Conservation (phyloP, 371 early-diverging fungal genomes). For the Haplosporangium sp. region DNA sequence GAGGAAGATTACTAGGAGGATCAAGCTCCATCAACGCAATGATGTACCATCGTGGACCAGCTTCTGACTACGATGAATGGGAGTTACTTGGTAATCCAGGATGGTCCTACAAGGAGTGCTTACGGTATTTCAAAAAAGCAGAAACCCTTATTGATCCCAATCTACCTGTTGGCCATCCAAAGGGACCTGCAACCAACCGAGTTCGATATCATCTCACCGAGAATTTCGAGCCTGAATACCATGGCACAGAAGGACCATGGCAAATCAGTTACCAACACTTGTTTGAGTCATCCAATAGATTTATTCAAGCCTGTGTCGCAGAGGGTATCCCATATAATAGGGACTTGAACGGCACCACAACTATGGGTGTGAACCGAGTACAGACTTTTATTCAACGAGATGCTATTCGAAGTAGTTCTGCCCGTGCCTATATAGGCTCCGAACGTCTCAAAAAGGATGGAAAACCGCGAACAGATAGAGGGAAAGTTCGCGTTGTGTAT, state of each 20-base stretch:
- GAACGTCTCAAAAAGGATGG: conserved; percentile 17
- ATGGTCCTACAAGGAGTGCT: conserved; percentile 46
- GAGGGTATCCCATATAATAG: conserved; percentile 46
- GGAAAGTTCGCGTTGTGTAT: conserved; percentile 37
- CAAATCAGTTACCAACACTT: conserved; percentile 42
- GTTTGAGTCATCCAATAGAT: conserved; percentile 16
- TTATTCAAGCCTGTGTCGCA: conserved; percentile 31
- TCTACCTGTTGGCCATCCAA: conserved; percentile 35
- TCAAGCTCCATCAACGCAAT: conserved; percentile 50
- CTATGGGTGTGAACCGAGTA: conserved; percentile 39
- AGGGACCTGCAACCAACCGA: conserved; percentile 30
- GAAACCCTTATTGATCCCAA: conserved; percentile 40
- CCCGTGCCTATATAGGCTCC: conserved; percentile 38
- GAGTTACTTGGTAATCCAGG: conserved; percentile 39
- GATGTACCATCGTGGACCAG: conserved; percentile 54
- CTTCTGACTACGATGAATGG: conserved; percentile 53
- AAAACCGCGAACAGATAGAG: conserved; percentile 13
- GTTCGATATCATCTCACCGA: conserved; percentile 31
- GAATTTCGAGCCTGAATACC: conserved; percentile 40
- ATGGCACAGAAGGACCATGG: conserved; percentile 45
- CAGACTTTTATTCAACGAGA: conserved; percentile 50
- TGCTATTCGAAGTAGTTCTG: conserved; percentile 42
- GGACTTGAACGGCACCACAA: conserved; percentile 40
- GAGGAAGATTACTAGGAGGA: conserved; percentile 42
- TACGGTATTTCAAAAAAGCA: conserved; percentile 48